phyloP scores from a whole-genome alignment of 2,329 filamentous ascomycete species.

The Ascochyta rabiei region DNA sequence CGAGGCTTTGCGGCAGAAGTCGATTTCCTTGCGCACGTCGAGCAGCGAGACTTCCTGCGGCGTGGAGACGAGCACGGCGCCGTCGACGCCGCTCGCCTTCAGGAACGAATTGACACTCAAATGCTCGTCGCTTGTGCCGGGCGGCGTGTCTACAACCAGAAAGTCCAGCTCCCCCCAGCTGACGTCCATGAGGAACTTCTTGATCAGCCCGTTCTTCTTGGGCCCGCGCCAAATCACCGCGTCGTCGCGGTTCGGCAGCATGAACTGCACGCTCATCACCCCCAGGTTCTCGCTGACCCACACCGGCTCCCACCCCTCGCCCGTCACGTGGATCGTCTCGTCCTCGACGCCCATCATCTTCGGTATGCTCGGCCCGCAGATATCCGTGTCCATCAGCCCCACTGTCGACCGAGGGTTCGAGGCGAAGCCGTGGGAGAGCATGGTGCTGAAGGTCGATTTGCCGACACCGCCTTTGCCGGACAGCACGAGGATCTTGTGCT shows the following conservation, averaged over 20 bases:
- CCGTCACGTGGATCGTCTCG: slow-evolving; percentile 91
- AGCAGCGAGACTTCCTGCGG: slow-evolving; percentile 92
- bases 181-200: slow-evolving; percentile 96
- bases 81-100: slow-evolving; percentile 89
- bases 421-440: slow-evolving; percentile 89
- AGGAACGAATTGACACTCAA: slow-evolving; percentile 90
- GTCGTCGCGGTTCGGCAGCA: slow-evolving; percentile 91
- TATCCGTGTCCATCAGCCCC: slow-evolving; percentile 97
- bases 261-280: slow-evolving; percentile 98
- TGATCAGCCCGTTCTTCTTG: slow-evolving; percentile 98
- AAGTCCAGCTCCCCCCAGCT: slow-evolving; percentile 97
- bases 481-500: slow-evolving; percentile 90
- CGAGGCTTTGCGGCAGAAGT: slow-evolving; percentile 94
- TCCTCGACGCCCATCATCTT: slow-evolving; percentile 98
- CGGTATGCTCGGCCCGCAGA: slow-evolving; percentile 93
- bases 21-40: slow-evolving; percentile 95
- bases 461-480: slow-evolving; percentile 96
- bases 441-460: slow-evolving; percentile 89
- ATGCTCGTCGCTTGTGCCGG: slow-evolving; percentile 94
- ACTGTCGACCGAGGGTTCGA: slow-evolving; percentile 78
- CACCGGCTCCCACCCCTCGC: slow-evolving; percentile 89
- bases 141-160: slow-evolving; percentile 91
- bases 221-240: slow-evolving; percentile 97
- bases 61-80: slow-evolving; percentile 90
- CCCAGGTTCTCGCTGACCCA: slow-evolving; percentile 94